Evolutionary conservation across 441 rosid genomes (phyloP).

Genomic region (Erodium texanum): DNA sequence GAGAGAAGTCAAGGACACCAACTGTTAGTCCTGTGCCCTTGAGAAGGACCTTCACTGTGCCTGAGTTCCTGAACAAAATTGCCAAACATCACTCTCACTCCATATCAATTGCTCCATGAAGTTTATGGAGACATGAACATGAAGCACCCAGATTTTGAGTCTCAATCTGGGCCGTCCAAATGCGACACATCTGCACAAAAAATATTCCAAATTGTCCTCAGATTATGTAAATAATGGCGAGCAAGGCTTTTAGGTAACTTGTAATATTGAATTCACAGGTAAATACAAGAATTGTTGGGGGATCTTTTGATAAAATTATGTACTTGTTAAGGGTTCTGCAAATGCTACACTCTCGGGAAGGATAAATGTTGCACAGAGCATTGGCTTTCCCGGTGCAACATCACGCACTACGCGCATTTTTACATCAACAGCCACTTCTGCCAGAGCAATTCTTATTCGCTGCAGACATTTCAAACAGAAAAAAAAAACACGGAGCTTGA

Average conservation of each 20-base stretch:
- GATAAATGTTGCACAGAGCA: slow-evolving; percentile 71
- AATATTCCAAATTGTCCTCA: slow-evolving; percentile 13
- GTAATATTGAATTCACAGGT: too few relatives aligned
- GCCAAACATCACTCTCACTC: too few relatives aligned
- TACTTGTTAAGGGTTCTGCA: slow-evolving; percentile 22
- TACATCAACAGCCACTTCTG: slow-evolving; percentile 65
- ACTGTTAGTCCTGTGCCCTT: too few relatives aligned
- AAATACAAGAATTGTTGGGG: not conserved
- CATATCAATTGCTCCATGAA: too few relatives aligned
- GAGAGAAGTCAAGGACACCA: too few relatives aligned
- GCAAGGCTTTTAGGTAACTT: too few relatives aligned
- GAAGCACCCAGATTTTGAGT: slow-evolving; percentile 4
- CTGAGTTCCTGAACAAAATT: too few relatives aligned
- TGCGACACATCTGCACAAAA: slow-evolving; percentile 37
- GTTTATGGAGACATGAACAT: too few relatives aligned
- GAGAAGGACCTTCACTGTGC: too few relatives aligned
- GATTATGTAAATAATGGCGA: too few relatives aligned
- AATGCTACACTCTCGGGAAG: slow-evolving; percentile 71
- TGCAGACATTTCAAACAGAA: slow-evolving; percentile 22
- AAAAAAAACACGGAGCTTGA: not conserved
- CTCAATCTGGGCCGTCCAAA: slow-evolving; percentile 35
- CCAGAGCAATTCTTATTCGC: slow-evolving; percentile 66
- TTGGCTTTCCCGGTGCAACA: slow-evolving; percentile 91
- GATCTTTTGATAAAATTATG: slow-evolving; percentile 15
- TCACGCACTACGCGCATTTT: slow-evolving; percentile 66